Evolutionary conservation across 257 asterid genomes (phyloP).

Genomic region (Fraxinus pennsylvanica): DNA sequence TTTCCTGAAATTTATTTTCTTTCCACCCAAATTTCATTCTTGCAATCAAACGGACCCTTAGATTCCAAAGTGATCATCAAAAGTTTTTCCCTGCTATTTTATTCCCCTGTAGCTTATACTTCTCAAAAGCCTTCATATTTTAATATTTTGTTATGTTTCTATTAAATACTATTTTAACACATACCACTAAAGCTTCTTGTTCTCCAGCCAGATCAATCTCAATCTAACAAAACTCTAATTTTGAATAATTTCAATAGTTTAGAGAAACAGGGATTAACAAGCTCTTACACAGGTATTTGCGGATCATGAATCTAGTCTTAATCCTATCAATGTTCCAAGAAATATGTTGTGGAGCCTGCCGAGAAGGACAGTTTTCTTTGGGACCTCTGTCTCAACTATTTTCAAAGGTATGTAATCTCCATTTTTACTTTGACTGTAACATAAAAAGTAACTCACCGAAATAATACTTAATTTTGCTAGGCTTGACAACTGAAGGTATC

Average conservation of each 20-base stretch:
- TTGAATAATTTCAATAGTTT: neutral
- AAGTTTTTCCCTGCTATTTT: neutral
- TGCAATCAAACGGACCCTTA: too few species aligned
- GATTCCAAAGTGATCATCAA: neutral
- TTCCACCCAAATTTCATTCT: too few species aligned
- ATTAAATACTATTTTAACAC: neutral
- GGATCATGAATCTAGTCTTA: slow-evolving; percentile 76
- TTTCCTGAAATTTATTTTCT: too few species aligned
- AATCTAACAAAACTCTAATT: neutral
- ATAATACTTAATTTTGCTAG: slow-evolving; percentile 42
- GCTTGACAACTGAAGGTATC: slow-evolving; percentile 71
- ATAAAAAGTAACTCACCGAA: slow-evolving; percentile 29
- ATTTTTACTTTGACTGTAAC: slow-evolving; percentile 19
- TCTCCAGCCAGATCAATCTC: neutral
- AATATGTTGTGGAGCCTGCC: slow-evolving; percentile 68
- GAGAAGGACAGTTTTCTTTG: slow-evolving; percentile 84
- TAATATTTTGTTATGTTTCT: neutral
- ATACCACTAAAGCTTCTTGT: neutral
- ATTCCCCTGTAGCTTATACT: neutral
- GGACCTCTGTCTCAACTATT: slow-evolving; percentile 81
- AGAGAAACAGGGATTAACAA: slow-evolving; percentile 20
- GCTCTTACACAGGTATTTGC: slow-evolving; percentile 69
- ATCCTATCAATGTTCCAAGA: slow-evolving; percentile 80
- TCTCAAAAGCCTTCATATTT: neutral
- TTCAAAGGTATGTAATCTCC: slow-evolving; percentile 59